phyloP scores from a whole-genome alignment of 1,139 yeast species.

The Pichia sp. region DNA sequence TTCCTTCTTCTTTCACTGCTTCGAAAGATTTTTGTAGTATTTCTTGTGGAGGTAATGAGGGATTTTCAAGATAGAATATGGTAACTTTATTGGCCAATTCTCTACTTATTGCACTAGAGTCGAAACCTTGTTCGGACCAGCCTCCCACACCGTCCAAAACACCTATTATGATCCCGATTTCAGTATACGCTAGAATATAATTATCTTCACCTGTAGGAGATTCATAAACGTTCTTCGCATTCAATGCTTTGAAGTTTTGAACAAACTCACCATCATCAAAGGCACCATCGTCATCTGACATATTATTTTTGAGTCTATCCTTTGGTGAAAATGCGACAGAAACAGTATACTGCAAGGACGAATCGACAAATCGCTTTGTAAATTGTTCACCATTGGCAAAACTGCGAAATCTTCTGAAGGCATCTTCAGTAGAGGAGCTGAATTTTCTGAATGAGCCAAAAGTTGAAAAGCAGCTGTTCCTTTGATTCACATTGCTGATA shows the following conservation, averaged over 20 bases:
- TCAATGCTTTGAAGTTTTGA: slow-evolving; percentile 23
- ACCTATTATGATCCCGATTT: slow-evolving; percentile 62
- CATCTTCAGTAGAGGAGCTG: slow-evolving; percentile 20
- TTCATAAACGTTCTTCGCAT: slow-evolving; percentile 22
- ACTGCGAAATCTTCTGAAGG: slow-evolving; percentile 24
- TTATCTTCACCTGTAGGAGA: slow-evolving; percentile 89
- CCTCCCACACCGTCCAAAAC: slow-evolving; percentile 99
- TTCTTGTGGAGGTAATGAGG: slow-evolving; percentile 35
- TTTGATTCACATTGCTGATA: neutral
- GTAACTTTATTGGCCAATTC: slow-evolving; percentile 53
- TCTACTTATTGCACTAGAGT: slow-evolving; percentile 75
- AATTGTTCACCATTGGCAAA: slow-evolving; percentile 29
- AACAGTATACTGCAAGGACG: slow-evolving; percentile 43
- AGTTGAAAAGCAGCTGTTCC: slow-evolving; percentile 3
- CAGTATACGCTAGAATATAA: slow-evolving; percentile 49
- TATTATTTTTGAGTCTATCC: slow-evolving; percentile 39
- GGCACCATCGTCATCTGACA: slow-evolving; percentile 21
- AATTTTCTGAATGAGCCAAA: slow-evolving; percentile 14
- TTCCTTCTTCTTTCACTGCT: slow-evolving; percentile 48
- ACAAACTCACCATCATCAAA: slow-evolving; percentile 27
- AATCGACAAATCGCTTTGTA: slow-evolving; percentile 27
- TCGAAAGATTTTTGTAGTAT: slow-evolving; percentile 55
- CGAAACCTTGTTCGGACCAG: slow-evolving; percentile 90
- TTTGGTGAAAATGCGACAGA: slow-evolving; percentile 75
- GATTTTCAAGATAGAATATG: slow-evolving; percentile 24